Evolutionary conservation across 2,329 filamentous ascomycete species (phyloP).

Genomic region (Geoglossum cookeanum): DNA sequence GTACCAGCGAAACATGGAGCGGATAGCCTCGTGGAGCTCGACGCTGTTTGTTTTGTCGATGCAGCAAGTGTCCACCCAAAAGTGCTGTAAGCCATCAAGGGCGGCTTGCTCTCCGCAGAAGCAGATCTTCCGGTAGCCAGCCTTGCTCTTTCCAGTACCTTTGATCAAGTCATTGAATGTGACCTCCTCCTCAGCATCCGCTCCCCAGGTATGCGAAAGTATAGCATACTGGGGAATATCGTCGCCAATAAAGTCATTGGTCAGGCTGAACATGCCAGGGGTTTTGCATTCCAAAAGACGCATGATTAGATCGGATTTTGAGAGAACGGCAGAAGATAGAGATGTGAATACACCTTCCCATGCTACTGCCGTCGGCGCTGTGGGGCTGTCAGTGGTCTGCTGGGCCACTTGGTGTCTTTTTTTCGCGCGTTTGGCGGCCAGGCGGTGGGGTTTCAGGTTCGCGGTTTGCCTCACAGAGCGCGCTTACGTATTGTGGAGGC

Average conservation of each 20-base stretch:
- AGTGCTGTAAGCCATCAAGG: too few relatives aligned
- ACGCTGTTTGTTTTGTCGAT: too few relatives aligned
- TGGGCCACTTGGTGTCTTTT: too few relatives aligned
- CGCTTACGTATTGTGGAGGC: too few relatives aligned
- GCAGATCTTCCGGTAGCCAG: not conserved
- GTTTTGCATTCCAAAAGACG: not conserved
- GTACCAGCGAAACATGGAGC: conserved; percentile 3
- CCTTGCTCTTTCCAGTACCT: not conserved
- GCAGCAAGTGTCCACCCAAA: too few relatives aligned
- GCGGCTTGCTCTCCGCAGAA: not conserved
- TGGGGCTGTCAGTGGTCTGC: too few relatives aligned
- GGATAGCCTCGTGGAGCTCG: not conserved
- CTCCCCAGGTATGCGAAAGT: conserved; percentile 11
- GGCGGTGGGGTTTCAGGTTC: too few relatives aligned
- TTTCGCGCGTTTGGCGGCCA: too few relatives aligned
- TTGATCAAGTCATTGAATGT: conserved; percentile 22
- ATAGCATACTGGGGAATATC: conserved; percentile 10
- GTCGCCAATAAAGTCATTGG: conserved; percentile 10
- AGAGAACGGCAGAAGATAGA: not conserved
- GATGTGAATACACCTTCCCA: not conserved
- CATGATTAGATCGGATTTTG: not conserved
- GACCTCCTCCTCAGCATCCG: conserved; percentile 13
- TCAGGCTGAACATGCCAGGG: not conserved
- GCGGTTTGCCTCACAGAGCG: too few relatives aligned
- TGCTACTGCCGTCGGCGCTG: not conserved